Percentiles rank a stretch among this genome's conserved stretches.
Conservation (phyloP, 139 green algal species). For the Prasinococcaceae sp. region DNA sequence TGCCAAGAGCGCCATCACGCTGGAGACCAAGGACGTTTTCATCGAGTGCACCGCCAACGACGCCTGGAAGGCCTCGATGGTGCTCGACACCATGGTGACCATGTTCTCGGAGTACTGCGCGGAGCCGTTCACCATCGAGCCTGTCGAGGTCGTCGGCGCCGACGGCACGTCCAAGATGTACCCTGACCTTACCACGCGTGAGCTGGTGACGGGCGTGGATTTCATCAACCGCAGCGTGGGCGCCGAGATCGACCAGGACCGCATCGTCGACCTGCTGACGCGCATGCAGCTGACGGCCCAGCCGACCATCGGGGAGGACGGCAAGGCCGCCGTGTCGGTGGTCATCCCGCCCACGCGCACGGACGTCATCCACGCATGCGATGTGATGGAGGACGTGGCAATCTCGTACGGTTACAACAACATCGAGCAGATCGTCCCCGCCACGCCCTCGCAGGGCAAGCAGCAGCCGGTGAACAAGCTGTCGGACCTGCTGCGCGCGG, state of each 20-base stretch:
- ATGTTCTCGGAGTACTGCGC: constrained; percentile 93
- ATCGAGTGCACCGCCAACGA: constrained; percentile 98
- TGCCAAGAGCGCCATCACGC: constrained; percentile 69
- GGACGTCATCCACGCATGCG: constrained; percentile 87
- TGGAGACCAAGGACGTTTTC: constrained; percentile 85
- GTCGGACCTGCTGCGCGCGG: constrained; percentile 65
- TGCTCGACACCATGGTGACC: constrained; percentile 62
- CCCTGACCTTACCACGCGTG: constrained; percentile 52
- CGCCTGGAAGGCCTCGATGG: constrained; percentile 85
- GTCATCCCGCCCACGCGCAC: constrained; percentile 61
- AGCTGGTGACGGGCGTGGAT: constrained; percentile 25
- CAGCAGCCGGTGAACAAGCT: constrained; percentile 87
- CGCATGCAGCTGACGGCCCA: constrained; percentile 66
- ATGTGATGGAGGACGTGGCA: constrained; percentile 95
- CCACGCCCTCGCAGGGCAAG: constrained; percentile 44
- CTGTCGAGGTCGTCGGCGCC: constrained; percentile 75
- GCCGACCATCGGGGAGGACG: constrained; percentile 7
- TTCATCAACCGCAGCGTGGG: constrained; percentile 78
- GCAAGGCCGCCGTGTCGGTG: constrained; percentile 20
- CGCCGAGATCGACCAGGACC: constrained; percentile 31
- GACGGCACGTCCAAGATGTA: constrained; percentile 32
- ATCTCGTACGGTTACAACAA: constrained; percentile 99
- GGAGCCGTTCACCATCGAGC: constrained; percentile 77
- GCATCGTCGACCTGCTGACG: constrained; percentile 52
- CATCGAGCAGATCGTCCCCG: constrained; percentile 48